Evolutionary conservation across 768 basidiomycete species (phyloP).

Genomic region (Serendipita vermifera): DNA sequence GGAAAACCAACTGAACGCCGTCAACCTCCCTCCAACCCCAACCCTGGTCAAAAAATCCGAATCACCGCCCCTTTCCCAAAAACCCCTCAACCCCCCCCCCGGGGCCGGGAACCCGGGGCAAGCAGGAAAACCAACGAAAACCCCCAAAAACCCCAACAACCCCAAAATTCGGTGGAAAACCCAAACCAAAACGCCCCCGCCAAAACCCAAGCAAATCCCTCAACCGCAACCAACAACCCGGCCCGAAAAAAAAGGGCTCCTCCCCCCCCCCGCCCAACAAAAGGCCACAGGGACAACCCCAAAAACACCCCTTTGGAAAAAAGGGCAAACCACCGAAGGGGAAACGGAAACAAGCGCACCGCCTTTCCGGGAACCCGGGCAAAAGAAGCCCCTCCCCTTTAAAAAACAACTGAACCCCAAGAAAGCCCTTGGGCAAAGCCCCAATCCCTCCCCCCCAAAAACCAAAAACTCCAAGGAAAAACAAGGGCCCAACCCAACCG

Average conservation of each 20-base stretch:
- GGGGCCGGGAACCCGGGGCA: not conserved
- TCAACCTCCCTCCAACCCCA: too few species aligned
- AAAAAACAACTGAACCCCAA: not conserved
- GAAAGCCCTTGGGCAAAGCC: not conserved
- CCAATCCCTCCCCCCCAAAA: not conserved
- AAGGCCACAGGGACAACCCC: too few species aligned
- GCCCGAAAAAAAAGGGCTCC: not conserved
- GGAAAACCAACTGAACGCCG: too few species aligned
- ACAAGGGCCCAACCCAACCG: too few species aligned
- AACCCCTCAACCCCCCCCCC: not conserved
- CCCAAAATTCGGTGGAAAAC: not conserved
- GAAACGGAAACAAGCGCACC: not conserved
- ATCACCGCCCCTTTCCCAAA: not conserved
- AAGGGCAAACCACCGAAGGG: not conserved
- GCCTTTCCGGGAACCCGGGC: not conserved
- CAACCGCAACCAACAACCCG: not conserved
- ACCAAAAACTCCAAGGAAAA: too few species aligned
- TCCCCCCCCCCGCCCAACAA: not conserved
- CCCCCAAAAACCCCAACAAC: not conserved
- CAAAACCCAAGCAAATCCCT: not conserved
- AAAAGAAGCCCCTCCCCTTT: not conserved
- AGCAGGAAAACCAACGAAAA: not conserved
- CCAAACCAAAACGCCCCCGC: not conserved
- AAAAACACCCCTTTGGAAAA: not conserved
- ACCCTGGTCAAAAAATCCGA: not conserved